phyloP scores from a whole-genome alignment of 2,329 filamentous ascomycete species.

The Bipolaris oryzae region DNA sequence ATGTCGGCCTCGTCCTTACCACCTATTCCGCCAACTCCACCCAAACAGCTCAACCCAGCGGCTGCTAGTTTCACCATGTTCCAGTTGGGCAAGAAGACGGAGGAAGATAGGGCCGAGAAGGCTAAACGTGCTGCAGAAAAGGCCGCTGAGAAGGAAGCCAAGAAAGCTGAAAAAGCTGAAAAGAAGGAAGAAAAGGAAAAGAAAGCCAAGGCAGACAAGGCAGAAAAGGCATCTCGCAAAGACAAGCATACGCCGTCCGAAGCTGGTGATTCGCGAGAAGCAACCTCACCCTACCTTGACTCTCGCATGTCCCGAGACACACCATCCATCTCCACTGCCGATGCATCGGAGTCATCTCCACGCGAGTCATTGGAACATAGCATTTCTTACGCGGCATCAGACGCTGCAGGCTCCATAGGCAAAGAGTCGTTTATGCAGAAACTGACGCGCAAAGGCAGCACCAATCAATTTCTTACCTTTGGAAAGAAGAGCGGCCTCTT shows the following conservation, averaged over 20 bases:
- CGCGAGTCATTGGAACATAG: conserved; percentile 51
- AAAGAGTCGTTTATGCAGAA: conserved; percentile 59
- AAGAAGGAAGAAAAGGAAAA: conserved; percentile 49
- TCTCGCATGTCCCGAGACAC: conserved; percentile 52
- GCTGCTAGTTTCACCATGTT: conserved; percentile 79
- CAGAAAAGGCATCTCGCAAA: conserved; percentile 43
- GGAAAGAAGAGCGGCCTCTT: conserved; percentile 48
- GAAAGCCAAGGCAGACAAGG: conserved; percentile 44
- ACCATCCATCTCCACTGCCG: conserved; percentile 51
- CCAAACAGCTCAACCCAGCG: conserved; percentile 74
- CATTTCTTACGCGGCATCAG: conserved; percentile 46
- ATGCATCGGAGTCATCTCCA: conserved; percentile 44
- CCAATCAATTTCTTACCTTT: conserved; percentile 53
- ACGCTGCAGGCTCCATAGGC: conserved; percentile 42
- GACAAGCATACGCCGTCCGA: conserved; percentile 41
- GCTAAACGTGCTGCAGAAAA: conserved; percentile 34
- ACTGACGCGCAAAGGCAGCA: conserved; percentile 55
- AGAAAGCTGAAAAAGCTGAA: conserved; percentile 38
- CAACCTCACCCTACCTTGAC: conserved; percentile 30
- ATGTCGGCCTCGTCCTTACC: conserved; percentile 24
- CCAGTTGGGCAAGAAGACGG: conserved; percentile 36
- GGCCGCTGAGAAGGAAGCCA: conserved; percentile 48
- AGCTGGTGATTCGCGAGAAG: conserved; percentile 34
- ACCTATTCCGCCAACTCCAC: conserved; percentile 55
- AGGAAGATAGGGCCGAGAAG: conserved; percentile 43